These are phyloP conservation scores for Xylaria arbuscula DNA, from an alignment of 2,329 filamentous ascomycete species.

Conservation along the genomic window DNA sequence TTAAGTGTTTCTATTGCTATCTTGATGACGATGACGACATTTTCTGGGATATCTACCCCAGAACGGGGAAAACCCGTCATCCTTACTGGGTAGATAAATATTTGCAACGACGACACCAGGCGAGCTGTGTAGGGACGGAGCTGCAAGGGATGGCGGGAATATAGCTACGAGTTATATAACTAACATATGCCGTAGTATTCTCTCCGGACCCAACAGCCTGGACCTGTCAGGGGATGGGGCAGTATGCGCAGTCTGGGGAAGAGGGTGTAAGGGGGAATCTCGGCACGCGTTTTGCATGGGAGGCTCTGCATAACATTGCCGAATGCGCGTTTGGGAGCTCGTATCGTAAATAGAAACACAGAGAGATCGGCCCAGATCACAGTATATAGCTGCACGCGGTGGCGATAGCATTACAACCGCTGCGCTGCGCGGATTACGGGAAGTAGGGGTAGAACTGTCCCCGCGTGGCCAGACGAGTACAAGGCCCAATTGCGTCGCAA, in stretches of 20 bases:
- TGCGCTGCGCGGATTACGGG: background rate
- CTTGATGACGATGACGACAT: conserved; percentile 28
- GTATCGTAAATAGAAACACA: conserved; percentile 4
- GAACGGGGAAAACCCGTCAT: conserved; percentile 22
- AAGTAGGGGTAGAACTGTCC: too few relatives aligned
- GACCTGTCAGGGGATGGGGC: too few relatives aligned
- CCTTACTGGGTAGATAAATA: conserved; percentile 6
- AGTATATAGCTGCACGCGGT: too few relatives aligned
- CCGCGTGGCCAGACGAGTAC: too few relatives aligned
- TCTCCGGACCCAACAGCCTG: background rate
- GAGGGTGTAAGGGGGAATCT: background rate
- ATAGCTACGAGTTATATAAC: conserved; percentile 2
- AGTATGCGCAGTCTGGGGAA: background rate
- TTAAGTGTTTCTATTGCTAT: background rate
- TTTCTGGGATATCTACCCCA: background rate
- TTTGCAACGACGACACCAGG: conserved; percentile 31
- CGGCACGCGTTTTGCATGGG: conserved; percentile 9
- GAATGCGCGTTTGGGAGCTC: background rate
- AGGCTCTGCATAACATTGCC: conserved; percentile 17
- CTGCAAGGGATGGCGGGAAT: conserved; percentile 36
- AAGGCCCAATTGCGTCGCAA: background rate
- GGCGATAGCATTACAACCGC: background rate
- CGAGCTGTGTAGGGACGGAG: conserved; percentile 15
- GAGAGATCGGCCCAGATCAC: too few relatives aligned
- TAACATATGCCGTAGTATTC: conserved; percentile 17